These are phyloP conservation scores for Adansonia grandidieri DNA, from an alignment of 441 rosid species.

Conservation along the genomic window DNA sequence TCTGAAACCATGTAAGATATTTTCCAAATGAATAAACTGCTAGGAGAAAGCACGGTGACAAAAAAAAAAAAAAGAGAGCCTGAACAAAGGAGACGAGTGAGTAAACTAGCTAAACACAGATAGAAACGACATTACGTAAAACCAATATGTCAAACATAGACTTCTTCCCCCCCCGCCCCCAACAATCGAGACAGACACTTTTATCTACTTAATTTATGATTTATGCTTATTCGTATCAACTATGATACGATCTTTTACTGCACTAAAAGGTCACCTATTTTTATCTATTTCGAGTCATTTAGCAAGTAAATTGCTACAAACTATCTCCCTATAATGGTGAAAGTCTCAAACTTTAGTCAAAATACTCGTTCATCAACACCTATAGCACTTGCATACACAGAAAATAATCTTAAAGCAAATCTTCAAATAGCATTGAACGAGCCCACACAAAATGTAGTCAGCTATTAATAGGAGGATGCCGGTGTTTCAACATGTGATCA, in stretches of 20 bases:
- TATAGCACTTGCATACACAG: neutral
- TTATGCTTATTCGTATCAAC: constrained; percentile 4
- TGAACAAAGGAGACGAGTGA: neutral
- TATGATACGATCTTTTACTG: neutral
- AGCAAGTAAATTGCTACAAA: constrained; percentile 1
- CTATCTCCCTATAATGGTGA: constrained; percentile 4
- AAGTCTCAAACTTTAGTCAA: neutral
- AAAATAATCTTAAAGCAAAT: constrained; percentile 14
- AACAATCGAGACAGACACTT: neutral
- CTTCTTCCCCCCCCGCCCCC: neutral
- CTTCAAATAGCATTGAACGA: neutral
- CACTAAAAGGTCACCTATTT: neutral
- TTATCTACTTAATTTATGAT: neutral
- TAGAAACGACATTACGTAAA: neutral
- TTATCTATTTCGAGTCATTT: constrained; percentile 9
- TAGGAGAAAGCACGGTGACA: constrained; percentile 13
- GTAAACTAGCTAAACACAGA: neutral
- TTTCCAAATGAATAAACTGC: constrained; percentile 28
- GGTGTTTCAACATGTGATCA: neutral
- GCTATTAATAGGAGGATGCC: neutral
- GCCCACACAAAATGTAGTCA: neutral
- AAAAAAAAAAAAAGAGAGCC: constrained; percentile 16
- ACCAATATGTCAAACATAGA: neutral
- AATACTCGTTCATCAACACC: neutral
- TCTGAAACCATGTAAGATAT: constrained; percentile 53